Evolutionary conservation across 805 yeast species (phyloP).

Genomic region (Candida sithepensis): DNA sequence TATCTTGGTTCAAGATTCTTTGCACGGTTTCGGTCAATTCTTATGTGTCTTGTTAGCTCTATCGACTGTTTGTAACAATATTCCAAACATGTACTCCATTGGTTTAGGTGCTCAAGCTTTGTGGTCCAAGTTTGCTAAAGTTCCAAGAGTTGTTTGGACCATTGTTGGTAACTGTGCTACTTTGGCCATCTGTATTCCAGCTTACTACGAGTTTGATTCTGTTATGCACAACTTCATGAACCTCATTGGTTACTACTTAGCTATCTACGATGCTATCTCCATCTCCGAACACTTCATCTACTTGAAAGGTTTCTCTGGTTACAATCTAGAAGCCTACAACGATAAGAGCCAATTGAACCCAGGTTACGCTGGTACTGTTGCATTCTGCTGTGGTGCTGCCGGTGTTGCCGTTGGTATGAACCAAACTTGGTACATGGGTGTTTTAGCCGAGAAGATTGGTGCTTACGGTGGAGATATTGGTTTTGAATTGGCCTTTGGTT

Average conservation of each 20-base stretch:
- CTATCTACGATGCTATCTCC: conserved; percentile 73
- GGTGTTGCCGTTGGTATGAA: conserved; percentile 88
- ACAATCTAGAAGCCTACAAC: conserved; percentile 60
- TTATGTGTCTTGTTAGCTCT: conserved; percentile 80
- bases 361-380: conserved; percentile 76
- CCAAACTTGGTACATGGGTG: conserved; percentile 82
- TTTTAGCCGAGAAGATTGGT: conserved; percentile 59
- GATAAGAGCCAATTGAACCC: conserved; percentile 59
- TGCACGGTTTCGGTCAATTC: conserved; percentile 88
- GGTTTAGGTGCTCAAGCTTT: conserved; percentile 83
- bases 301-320: conserved; percentile 58
- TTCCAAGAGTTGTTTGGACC: conserved; percentile 87
- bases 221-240: conserved; percentile 89
- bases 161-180: conserved; percentile 68
- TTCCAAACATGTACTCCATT: conserved; percentile 92
- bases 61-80: conserved; percentile 86
- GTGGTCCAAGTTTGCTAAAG: conserved; percentile 66
- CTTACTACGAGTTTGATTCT: conserved; percentile 64
- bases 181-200: conserved; percentile 87
- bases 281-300: conserved; percentile 82
- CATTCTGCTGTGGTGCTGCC: conserved; percentile 77
- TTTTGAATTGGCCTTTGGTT: conserved; percentile 68
- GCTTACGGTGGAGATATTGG: conserved; percentile 80
- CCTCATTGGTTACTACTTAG: conserved; percentile 85
- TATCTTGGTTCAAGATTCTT: conserved; percentile 71